A percentile compares a stretch with the other conserved stretches of the same genome.
phyloP scores from a whole-genome alignment of 352 stramenopile species.

The Phytophthora crassamura region DNA sequence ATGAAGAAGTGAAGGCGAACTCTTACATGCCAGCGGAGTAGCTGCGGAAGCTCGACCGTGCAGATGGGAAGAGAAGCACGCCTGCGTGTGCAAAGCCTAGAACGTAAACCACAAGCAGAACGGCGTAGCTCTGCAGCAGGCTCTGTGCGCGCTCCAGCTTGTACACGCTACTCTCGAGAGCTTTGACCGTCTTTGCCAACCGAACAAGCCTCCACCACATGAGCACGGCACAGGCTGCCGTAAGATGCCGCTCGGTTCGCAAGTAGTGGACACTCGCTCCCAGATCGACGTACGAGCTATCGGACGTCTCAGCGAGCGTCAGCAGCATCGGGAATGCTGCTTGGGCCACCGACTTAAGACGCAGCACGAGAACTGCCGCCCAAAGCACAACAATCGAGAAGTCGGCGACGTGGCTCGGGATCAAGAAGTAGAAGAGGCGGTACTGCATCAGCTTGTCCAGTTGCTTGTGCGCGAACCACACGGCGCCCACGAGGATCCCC shows the following conservation, averaged over 20 bases:
- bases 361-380: constrained; percentile 37
- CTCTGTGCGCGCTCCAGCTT: constrained; percentile 53
- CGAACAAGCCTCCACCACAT: constrained; percentile 73
- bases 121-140: constrained; percentile 46
- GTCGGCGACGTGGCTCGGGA: constrained; percentile 60
- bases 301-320: constrained; percentile 36
- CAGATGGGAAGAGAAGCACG: constrained; percentile 49
- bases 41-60: constrained; percentile 40
- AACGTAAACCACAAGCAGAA: constrained; percentile 54
- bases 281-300: constrained; percentile 49
- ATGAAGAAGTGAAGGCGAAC: not conserved
- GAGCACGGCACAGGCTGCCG: constrained; percentile 47
- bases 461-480: constrained; percentile 59
- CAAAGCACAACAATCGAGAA: constrained; percentile 58
- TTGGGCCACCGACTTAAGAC: constrained; percentile 40
- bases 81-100: constrained; percentile 55
- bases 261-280: constrained; percentile 34
- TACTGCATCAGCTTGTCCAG: constrained; percentile 63
- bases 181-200: constrained; percentile 50
- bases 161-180: constrained; percentile 48
- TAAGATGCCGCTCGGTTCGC: constrained; percentile 42
- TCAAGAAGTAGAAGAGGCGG: constrained; percentile 67
- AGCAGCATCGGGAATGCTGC: constrained; percentile 48
- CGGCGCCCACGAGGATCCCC: constrained; percentile 43
- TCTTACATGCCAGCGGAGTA: constrained; percentile 61